Evolutionary conservation across 2,329 filamentous ascomycete species (phyloP).

Genomic region (Colletotrichum chlorophyti): DNA sequence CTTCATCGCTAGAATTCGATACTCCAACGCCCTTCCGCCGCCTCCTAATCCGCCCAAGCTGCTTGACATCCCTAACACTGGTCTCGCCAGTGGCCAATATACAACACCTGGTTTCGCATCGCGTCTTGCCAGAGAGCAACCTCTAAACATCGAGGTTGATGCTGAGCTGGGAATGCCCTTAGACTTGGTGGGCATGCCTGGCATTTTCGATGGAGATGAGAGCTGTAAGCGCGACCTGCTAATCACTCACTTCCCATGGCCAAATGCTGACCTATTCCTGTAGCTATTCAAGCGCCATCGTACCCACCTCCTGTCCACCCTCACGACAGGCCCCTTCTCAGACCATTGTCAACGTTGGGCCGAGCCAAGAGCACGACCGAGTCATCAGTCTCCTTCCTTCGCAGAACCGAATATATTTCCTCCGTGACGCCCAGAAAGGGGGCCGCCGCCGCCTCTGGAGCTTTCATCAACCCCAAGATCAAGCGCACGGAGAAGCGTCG

Average conservation of each 20-base stretch:
- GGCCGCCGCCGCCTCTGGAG: conserved; percentile 48
- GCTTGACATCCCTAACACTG: conserved; percentile 94
- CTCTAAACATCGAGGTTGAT: conserved; percentile 95
- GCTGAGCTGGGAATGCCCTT: conserved; percentile 98
- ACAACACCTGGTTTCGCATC: conserved; percentile 91
- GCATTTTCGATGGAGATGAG: conserved; percentile 94
- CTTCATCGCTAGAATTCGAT: conserved; percentile 95
- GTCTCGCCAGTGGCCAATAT: conserved; percentile 85
- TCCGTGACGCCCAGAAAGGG: conserved; percentile 62
- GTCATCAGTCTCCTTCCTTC: conserved; percentile 87
- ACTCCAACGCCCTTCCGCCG: conserved; percentile 93
- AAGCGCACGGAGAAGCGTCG: conserved; percentile 49
- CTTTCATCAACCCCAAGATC: conserved; percentile 39
- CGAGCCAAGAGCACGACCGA: conserved; percentile 77
- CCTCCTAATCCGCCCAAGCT: conserved; percentile 95
- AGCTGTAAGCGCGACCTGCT: conserved; percentile 73
- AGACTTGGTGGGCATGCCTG: conserved; percentile 92
- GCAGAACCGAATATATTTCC: conserved; percentile 94
- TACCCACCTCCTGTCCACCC: conserved; percentile 77
- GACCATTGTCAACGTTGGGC: conserved; percentile 82
- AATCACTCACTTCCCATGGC: background rate
- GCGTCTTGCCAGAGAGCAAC: conserved; percentile 86
- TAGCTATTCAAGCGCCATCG: conserved; percentile 83
- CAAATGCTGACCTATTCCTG: conserved; percentile 28
- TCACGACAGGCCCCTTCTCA: conserved; percentile 82